phyloP scores from a whole-genome alignment of 306 rosid species.

The Quercus parvula region DNA sequence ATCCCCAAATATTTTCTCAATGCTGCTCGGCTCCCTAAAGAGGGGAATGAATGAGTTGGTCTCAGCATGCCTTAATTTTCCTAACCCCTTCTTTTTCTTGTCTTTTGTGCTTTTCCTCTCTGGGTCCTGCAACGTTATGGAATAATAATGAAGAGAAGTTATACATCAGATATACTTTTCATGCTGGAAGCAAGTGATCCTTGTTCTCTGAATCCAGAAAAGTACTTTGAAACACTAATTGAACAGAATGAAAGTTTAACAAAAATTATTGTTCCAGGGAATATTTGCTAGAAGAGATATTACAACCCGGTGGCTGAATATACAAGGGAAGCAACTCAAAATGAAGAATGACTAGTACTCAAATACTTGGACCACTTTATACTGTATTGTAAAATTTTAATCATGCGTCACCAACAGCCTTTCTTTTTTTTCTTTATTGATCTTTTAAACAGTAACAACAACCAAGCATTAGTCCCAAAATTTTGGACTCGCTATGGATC shows the following conservation, averaged over 20 bases:
- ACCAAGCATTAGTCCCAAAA: no score
- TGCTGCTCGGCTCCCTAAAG: conserved; percentile 92
- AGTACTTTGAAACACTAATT: background rate
- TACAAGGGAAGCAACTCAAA: background rate
- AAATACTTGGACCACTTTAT: background rate
- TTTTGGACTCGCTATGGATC: no score
- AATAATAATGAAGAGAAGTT: conserved; percentile 10
- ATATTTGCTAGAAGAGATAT: background rate
- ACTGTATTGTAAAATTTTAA: background rate
- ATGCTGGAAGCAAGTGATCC: conserved; percentile 4
- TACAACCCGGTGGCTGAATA: background rate
- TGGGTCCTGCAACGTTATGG: conserved; percentile 47
- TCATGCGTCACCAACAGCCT: background rate
- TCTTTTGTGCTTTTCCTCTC: conserved; percentile 72
- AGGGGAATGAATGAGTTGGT: conserved; percentile 81
- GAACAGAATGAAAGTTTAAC: background rate
- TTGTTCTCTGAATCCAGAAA: conserved; percentile 2
- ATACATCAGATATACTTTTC: conserved; percentile 4
- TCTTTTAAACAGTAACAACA: background rate
- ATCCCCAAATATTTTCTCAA: conserved; percentile 92
- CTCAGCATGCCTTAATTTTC: conserved; percentile 77
- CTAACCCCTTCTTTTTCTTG: conserved; percentile 74
- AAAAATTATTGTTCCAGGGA: background rate
- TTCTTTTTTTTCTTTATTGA: background rate
- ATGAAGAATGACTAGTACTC: background rate